These are phyloP conservation scores for Camellia lanceoleosa DNA, from an alignment of 148 eudicot genomes.

Conservation along the genomic window DNA sequence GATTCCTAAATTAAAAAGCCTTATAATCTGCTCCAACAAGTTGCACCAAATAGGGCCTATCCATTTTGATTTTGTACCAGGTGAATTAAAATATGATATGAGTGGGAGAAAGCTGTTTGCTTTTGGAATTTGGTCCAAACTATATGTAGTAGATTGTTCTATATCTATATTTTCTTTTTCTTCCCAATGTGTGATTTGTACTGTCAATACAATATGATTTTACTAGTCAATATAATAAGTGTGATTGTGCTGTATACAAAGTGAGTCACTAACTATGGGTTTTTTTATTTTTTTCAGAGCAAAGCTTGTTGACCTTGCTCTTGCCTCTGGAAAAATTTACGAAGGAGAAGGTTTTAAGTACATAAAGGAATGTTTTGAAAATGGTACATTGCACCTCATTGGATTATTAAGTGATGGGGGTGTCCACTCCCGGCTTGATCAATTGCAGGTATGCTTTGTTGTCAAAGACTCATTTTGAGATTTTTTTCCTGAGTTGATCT, in stretches of 20 bases:
- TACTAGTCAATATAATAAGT: no score
- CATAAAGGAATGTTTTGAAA: conserved; percentile 56
- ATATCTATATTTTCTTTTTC: background rate
- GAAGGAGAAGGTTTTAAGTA: conserved; percentile 76
- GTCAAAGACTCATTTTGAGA: background rate
- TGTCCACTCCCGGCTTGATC: conserved; percentile 86
- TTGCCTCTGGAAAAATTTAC: conserved; percentile 71
- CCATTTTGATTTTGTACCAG: no score
- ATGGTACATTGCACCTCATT: conserved; percentile 74
- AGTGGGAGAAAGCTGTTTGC: no score
- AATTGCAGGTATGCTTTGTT: conserved; percentile 56
- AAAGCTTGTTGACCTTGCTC: conserved; percentile 78
- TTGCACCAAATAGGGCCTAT: no score
- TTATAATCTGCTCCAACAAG: no score
- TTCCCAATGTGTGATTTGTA: background rate
- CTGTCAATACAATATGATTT: background rate
- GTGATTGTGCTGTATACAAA: background rate
- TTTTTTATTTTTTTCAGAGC: conserved; percentile 39
- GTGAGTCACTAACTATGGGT: background rate
- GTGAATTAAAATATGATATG: no score
- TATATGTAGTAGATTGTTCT: no score
- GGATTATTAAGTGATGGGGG: conserved; percentile 93
- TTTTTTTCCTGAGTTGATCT: background rate
- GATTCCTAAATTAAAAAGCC: no score
- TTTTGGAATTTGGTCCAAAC: no score